Evolutionary conservation across 2,329 filamentous ascomycete species (phyloP), one percentile per base, ranked within the genome.

Genomic region (Neoarthrinium moseri): DNA sequence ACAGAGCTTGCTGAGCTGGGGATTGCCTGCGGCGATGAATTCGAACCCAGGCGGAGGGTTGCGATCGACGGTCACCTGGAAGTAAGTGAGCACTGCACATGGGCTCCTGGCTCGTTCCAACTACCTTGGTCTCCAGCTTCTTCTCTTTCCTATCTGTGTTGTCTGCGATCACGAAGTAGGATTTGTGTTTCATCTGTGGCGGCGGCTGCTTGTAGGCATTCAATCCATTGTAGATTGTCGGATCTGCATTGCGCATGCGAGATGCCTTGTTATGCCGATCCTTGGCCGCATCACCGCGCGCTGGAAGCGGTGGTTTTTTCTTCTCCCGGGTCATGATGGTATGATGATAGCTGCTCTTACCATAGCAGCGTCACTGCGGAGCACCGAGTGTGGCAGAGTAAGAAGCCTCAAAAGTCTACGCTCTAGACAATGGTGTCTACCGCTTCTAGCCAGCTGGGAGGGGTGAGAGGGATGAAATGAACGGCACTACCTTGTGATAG

Each of bases 121-220:
- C 43, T 76, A 84, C 82, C 78, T 82, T 55, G 51, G 77, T 75
- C 58, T 85, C 80, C 41, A 86, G 72, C 57, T 81, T 84, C 66
- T 80, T 80, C 4, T 13, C 23, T 60, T 80, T 80, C 62, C 82
- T 84, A 60, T 84, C 77, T 47, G 74, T 74, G 57, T 86, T 86
- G 56, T 84, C 77, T 49, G 83, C 76, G 50, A 83, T 73, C 62
- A 86, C 81, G 56, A 81, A 83, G 57, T 82, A 84, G 12, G 78
- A 75, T 53, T 79, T 75, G 61, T 86, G 78, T 57, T 81, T 81
- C 34, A 72, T 65, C 49, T 72, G 77, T n/a, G n/a, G n/a, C 27
- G 73, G 66, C 13, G 58, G 51, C 35, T 53, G 52, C 48, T 65
- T 64, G 15, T 62, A 49, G 2, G 62, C 54, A 42, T 64, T 64